A percentile compares a stretch with the other conserved stretches of the same genome.
Evolutionary conservation across 148 eudicot species (phyloP).

Genomic region (Vaccinium corymbosum): DNA sequence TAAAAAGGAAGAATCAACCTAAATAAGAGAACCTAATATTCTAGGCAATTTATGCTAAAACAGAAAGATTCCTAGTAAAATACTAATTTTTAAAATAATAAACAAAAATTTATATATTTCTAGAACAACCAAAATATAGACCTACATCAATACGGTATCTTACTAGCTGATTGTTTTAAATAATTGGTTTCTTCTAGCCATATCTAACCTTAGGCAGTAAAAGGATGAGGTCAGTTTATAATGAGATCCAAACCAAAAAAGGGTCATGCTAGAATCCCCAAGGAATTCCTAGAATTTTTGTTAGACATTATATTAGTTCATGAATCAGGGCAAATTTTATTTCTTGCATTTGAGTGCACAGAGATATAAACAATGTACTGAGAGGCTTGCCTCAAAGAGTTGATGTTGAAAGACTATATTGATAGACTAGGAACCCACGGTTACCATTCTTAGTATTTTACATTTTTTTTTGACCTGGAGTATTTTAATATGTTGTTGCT

Average conservation of each 20-base stretch:
- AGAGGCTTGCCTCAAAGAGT: background rate
- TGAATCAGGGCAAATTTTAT: background rate
- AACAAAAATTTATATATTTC: too few relatives aligned
- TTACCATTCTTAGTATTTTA: background rate
- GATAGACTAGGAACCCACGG: background rate
- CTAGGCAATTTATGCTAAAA: too few relatives aligned
- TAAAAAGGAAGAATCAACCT: too few relatives aligned
- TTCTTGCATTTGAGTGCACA: slow-evolving; percentile 7
- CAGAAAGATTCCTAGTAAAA: too few relatives aligned
- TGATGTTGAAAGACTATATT: background rate
- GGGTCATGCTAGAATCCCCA: too few relatives aligned
- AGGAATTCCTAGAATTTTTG: too few relatives aligned
- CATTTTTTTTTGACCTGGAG: too few relatives aligned
- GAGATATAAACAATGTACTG: background rate
- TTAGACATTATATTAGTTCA: too few relatives aligned
- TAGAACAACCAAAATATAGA: too few relatives aligned
- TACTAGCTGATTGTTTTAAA: background rate
- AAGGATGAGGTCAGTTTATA: background rate
- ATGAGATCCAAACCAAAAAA: too few relatives aligned
- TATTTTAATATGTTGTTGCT: background rate
- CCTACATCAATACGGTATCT: background rate
- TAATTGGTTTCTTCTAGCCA: background rate
- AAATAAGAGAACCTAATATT: too few relatives aligned
- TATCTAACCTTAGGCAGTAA: background rate
- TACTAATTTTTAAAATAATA: too few relatives aligned